These are phyloP conservation scores for Ceratobasidium theobromae DNA, from an alignment of 1,284 basidiomycete genomes.

Conservation along the genomic window DNA sequence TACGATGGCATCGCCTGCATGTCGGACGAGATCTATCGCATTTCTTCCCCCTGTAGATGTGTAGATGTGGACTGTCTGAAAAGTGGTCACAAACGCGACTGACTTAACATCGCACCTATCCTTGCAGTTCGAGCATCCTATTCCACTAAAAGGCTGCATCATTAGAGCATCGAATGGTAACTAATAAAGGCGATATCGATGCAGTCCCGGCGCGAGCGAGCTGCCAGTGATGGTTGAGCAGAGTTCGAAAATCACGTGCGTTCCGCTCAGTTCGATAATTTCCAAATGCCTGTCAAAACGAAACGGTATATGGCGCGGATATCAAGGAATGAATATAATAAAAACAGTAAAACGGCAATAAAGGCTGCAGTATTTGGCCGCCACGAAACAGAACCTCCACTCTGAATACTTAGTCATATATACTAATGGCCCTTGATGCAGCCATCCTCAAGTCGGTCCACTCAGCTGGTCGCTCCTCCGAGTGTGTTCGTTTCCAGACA, in stretches of 20 bases:
- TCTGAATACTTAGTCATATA: background rate
- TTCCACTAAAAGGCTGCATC: background rate
- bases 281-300: too few species aligned
- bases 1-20: background rate
- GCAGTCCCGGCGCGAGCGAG: too few species aligned
- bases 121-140: background rate
- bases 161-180: background rate
- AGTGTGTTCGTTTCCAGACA: background rate
- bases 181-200: background rate
- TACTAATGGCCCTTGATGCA: background rate
- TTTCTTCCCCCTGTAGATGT: background rate
- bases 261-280: too few species aligned
- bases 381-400: background rate
- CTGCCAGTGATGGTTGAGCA: too few species aligned
- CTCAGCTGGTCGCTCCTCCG: background rate
- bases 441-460: slow-evolving; percentile 9
- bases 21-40: background rate
- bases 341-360: too few species aligned
- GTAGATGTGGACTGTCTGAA: background rate
- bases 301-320: too few species aligned
- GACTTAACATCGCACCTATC: background rate
- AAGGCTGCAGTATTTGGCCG: too few species aligned
- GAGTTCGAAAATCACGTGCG: too few species aligned
- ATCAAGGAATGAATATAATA: too few species aligned
- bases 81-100: background rate